Percentiles rank a stretch among this genome's conserved stretches.
Evolutionary conservation across 2,329 filamentous ascomycete species (phyloP).

Genomic region (Cladorrhinum sp.): DNA sequence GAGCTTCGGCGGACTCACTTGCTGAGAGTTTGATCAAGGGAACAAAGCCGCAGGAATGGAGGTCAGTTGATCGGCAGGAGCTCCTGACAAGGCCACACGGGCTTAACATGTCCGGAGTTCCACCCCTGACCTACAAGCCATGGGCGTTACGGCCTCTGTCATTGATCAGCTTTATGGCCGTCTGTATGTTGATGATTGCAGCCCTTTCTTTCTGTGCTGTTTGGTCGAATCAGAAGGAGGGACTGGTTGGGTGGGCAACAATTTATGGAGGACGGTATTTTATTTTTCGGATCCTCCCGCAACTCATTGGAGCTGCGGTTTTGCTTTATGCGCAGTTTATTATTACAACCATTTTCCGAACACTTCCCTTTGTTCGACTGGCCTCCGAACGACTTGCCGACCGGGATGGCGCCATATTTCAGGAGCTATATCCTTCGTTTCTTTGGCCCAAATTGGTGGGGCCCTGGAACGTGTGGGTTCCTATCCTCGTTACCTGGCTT

Average conservation of each 20-base stretch:
- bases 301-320: slow-evolving; percentile 67
- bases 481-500: slow-evolving; percentile 71
- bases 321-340: slow-evolving; percentile 76
- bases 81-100: slow-evolving; percentile 35
- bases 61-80: slow-evolving; percentile 32
- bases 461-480: slow-evolving; percentile 63
- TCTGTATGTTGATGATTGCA: slow-evolving; percentile 68
- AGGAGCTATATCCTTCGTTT: slow-evolving; percentile 68
- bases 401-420: slow-evolving; percentile 64
- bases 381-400: slow-evolving; percentile 58
- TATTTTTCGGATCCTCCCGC: slow-evolving; percentile 80
- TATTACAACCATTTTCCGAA: slow-evolving; percentile 69
- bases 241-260: slow-evolving; percentile 65
- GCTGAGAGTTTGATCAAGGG: slow-evolving; percentile 25
- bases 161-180: slow-evolving; percentile 56
- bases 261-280: slow-evolving; percentile 78
- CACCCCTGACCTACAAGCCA: slow-evolving; percentile 67
- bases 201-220: slow-evolving; percentile 70
- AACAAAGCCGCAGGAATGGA: slow-evolving; percentile 26
- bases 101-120: slow-evolving; percentile 39
- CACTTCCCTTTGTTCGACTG: slow-evolving; percentile 76
- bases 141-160: slow-evolving; percentile 65
- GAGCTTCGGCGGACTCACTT: slow-evolving; percentile 27
- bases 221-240: slow-evolving; percentile 60
- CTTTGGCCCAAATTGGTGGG: slow-evolving; percentile 58